Evolutionary conservation across 805 yeast genomes (phyloP).

Genomic region (Candida incommunis): DNA sequence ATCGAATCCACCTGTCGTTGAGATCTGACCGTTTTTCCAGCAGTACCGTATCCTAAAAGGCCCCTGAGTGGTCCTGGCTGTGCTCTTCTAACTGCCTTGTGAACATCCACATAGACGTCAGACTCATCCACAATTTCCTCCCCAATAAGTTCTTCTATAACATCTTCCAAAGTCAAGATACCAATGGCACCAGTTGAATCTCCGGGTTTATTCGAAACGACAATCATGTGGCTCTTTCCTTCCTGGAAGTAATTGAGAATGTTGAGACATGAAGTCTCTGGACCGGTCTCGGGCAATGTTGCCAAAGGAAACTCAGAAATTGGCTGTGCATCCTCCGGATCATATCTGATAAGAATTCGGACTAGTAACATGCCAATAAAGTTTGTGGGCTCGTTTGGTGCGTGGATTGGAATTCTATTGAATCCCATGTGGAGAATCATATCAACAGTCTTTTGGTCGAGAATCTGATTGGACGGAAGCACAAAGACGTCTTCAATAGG

Average conservation of each 20-base stretch:
- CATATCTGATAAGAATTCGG: slow-evolving; percentile 83
- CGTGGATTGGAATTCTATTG: slow-evolving; percentile 85
- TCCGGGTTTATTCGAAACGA: slow-evolving; percentile 80
- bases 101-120: slow-evolving; percentile 85
- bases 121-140: slow-evolving; percentile 96
- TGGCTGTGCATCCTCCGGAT: slow-evolving; percentile 90
- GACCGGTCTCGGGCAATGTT: slow-evolving; percentile 86
- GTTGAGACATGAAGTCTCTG: slow-evolving; percentile 84
- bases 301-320: slow-evolving; percentile 91
- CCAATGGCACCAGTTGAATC: slow-evolving; percentile 72
- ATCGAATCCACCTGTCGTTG: slow-evolving; percentile 4
- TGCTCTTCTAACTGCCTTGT: slow-evolving; percentile 57
- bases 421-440: slow-evolving; percentile 89
- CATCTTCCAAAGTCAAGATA: slow-evolving; percentile 87
- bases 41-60: background rate
- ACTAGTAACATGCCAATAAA: slow-evolving; percentile 93
- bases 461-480: slow-evolving; percentile 64
- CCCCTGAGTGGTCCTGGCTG: slow-evolving; percentile 25
- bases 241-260: slow-evolving; percentile 93
- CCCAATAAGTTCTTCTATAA: slow-evolving; percentile 95
- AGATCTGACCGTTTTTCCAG: slow-evolving; percentile 3
- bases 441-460: slow-evolving; percentile 76
- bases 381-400: slow-evolving; percentile 78
- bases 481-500: slow-evolving; percentile 85
- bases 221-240: slow-evolving; percentile 95